phyloP scores from a whole-genome alignment of 495 filamentous ascomycete genomes.

The Pseudomonodictys pantanalensis region DNA sequence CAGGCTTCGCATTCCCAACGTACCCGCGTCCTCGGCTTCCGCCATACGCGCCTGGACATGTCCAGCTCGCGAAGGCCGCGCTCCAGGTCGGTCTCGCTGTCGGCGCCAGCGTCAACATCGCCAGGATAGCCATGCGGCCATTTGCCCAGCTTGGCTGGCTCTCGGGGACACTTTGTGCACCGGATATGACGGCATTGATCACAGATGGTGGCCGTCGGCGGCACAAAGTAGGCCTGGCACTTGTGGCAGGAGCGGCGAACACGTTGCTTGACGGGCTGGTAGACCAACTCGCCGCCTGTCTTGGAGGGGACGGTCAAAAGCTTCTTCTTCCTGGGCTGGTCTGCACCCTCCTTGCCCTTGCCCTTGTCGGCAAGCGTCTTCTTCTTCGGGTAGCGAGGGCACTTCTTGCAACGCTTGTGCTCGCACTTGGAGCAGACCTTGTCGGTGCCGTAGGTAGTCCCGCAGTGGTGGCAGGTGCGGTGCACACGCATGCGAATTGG shows the following conservation, averaged over 20 bases:
- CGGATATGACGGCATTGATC: slow-evolving; percentile 68
- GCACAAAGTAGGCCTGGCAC: slow-evolving; percentile 65
- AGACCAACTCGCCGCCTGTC: slow-evolving; percentile 64
- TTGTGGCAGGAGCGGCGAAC: slow-evolving; percentile 75
- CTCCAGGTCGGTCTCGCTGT: slow-evolving; percentile 15
- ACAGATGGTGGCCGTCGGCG: slow-evolving; percentile 47
- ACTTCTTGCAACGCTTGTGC: slow-evolving; percentile 75
- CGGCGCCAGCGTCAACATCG: slow-evolving; percentile 46
- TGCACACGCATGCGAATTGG: slow-evolving; percentile 89
- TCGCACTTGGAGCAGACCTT: slow-evolving; percentile 70
- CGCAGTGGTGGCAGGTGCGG: slow-evolving; percentile 75
- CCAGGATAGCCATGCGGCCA: slow-evolving; percentile 77
- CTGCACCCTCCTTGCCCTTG: slow-evolving; percentile 47
- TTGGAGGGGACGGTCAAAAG: slow-evolving; percentile 31
- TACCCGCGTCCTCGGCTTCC: slow-evolving; percentile 28
- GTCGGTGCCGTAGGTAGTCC: slow-evolving; percentile 66
- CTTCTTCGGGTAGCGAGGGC: slow-evolving; percentile 66
- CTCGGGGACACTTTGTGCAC: slow-evolving; percentile 77
- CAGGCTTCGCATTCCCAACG: slow-evolving; percentile 32
- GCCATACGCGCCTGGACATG: slow-evolving; percentile 10
- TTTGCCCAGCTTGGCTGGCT: slow-evolving; percentile 69
- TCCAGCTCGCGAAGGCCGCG: slow-evolving; percentile 11
- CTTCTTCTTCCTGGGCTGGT: slow-evolving; percentile 40
- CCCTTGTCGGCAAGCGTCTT: slow-evolving; percentile 49
- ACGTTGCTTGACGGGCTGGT: slow-evolving; percentile 63